phyloP scores from a whole-genome alignment of 164 flowering plant species.

The Cinnamomum chago region DNA sequence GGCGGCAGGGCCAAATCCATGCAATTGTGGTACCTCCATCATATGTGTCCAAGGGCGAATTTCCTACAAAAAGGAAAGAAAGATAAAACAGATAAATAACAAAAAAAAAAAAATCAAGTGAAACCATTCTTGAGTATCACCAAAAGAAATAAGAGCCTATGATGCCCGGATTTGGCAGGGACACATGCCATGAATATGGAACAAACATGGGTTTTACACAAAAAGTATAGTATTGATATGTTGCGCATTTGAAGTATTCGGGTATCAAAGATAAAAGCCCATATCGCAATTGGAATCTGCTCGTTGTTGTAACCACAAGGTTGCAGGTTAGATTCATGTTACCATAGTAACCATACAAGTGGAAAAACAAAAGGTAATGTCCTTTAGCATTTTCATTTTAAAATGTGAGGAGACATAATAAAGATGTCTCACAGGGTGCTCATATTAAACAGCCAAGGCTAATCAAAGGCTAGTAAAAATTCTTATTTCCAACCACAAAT shows the following conservation, averaged over 20 bases:
- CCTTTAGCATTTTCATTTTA: too few relatives aligned
- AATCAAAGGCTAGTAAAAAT: neutral
- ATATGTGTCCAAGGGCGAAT: slow-evolving; percentile 98
- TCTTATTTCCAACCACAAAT: neutral
- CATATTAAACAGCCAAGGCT: neutral
- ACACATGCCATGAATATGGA: too few relatives aligned
- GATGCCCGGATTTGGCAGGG: too few relatives aligned
- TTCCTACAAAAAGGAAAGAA: slow-evolving; percentile 43
- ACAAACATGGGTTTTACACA: too few relatives aligned
- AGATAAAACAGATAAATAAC: neutral
- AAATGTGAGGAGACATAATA: neutral
- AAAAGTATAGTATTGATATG: too few relatives aligned
- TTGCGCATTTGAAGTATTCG: too few relatives aligned
- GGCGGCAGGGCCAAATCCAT: slow-evolving; percentile 99
- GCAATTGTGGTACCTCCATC: slow-evolving; percentile 99
- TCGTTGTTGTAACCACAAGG: too few relatives aligned
- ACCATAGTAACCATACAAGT: too few relatives aligned
- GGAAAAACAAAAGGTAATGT: too few relatives aligned
- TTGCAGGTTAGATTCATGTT: too few relatives aligned
- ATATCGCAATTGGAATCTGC: too few relatives aligned
- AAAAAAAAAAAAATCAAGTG: neutral
- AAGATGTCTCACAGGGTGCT: neutral
- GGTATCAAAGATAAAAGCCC: too few relatives aligned
- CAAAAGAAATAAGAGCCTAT: neutral
- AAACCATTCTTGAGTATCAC: neutral